Base-by-base conservation (phyloP, 2,329 filamentous ascomycete genomes). In the Colletotrichum tamarilloi region DNA sequence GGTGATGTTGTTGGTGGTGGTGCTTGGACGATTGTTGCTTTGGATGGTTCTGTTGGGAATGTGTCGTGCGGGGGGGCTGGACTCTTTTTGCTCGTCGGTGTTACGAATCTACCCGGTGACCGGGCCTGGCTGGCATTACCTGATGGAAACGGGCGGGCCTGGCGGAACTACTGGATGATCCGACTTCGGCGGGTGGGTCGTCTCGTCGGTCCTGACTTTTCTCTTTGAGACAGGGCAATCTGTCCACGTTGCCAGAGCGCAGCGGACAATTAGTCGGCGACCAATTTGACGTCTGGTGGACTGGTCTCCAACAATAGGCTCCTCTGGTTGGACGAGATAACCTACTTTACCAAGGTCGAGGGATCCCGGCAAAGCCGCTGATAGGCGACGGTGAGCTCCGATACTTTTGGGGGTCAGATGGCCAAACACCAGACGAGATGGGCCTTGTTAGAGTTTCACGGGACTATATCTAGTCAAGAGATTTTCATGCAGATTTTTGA, bases 141-240 rank as follows among this genome's bases (percentile, higher is more conserved):
- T 71, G 46, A 66, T 62, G 67, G 49, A 62, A 70, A 73, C 56
- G 60, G 49, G 67, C 56, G 67, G 67, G n/a, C 38, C 46, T 73
- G n/a, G 53, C 74, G 74, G 74, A 75, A 57, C 49, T 55, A 73
- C 63, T 64, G 63, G 73, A 69, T 68, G 66, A 69, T 75, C 72
- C 74, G 72, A 75, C 56, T 53, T 74, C 72, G 68, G 72, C 49
- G 53, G 24, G 72, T 74, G 72, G 72, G 72, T 72, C 67, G 28
- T 58, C 49, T 49, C 12, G 64, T 68, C 53, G 67, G 58, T 19
- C 26, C 55, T 59, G 49, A 56, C 14, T 68, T 16, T 65, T n/a
- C 26, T 22, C 30, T 59, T 24, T 66, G 67, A 66, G 71, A 71
- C 71, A 71, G 62, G 26, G 60, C 63, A 57, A 56, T 49, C 32